Conservation (phyloP, 352 stramenopile species). For the Phytophthora foliorum region DNA sequence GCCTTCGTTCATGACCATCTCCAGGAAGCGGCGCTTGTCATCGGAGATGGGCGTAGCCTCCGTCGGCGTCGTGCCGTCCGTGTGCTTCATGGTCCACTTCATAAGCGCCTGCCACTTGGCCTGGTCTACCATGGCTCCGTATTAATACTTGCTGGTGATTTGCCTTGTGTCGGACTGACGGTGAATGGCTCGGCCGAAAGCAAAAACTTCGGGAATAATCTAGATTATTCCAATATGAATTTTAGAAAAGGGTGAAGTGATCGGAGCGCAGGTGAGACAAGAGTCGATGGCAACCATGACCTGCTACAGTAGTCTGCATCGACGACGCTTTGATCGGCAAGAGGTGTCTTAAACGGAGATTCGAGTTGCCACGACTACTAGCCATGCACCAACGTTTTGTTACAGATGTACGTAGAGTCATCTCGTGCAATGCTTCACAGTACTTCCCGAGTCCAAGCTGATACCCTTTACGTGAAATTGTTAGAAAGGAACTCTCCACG, state of each 20-base stretch:
- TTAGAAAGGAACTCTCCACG: too few species aligned
- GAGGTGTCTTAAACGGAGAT: too few species aligned
- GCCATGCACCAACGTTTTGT: too few species aligned
- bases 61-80: slow-evolving; percentile 78
- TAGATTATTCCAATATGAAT: not conserved
- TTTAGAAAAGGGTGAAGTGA: not conserved
- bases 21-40: slow-evolving; percentile 81
- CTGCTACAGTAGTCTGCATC: too few species aligned
- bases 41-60: slow-evolving; percentile 77
- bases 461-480: too few species aligned
- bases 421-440: too few species aligned
- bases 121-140: slow-evolving; percentile 41
- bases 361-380: too few species aligned
- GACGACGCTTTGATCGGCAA: too few species aligned
- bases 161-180: not conserved
- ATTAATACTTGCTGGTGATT: not conserved
- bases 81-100: slow-evolving; percentile 91
- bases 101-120: slow-evolving; percentile 91
- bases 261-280: too few species aligned
- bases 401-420: too few species aligned
- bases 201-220: slow-evolving; percentile 2
- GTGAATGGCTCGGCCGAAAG: not conserved
- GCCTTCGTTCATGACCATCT: slow-evolving; percentile 87
- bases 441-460: too few species aligned
- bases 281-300: too few species aligned